Conservation (phyloP, 164 flowering plant species). For the Dillenia suffruticosa region DNA sequence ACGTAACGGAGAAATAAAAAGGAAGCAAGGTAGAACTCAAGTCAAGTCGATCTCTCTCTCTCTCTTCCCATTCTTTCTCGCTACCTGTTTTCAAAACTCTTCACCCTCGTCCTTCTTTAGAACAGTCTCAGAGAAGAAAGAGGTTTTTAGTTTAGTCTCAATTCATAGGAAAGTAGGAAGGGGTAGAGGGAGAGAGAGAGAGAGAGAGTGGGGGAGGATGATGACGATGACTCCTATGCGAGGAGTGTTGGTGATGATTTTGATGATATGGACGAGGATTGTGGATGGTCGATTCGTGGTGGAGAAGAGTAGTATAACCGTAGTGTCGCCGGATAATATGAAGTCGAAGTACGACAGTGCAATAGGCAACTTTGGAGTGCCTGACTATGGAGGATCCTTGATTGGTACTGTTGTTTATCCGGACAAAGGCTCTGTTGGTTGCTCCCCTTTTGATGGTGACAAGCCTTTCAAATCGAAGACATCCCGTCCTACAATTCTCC, state of each 20-base stretch:
- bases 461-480: constrained; percentile 43
- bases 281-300: constrained; percentile 47
- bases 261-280: background rate
- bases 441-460: constrained; percentile 36
- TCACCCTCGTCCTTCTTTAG: constrained; percentile 5
- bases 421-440: constrained; percentile 34
- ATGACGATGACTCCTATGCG: constrained; percentile 17
- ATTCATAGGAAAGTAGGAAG: background rate
- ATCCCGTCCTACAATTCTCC: constrained; percentile 54
- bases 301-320: constrained; percentile 71
- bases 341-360: constrained; percentile 60
- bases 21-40: background rate
- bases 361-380: constrained; percentile 84
- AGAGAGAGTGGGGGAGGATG: background rate
- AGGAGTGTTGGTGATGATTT: constrained; percentile 7
- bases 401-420: constrained; percentile 69
- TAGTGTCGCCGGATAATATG: constrained; percentile 41
- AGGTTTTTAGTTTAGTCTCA: background rate
- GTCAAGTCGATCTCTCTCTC: constrained; percentile 3
- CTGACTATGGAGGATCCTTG: constrained; percentile 78
- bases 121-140: background rate
- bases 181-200: background rate
- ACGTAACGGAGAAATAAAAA: constrained; percentile 9
- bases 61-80: constrained; percentile 2
- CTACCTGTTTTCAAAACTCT: constrained; percentile 9